phyloP scores from a whole-genome alignment of 1,284 basidiomycete species.

The Xerocomus amazonicus region DNA sequence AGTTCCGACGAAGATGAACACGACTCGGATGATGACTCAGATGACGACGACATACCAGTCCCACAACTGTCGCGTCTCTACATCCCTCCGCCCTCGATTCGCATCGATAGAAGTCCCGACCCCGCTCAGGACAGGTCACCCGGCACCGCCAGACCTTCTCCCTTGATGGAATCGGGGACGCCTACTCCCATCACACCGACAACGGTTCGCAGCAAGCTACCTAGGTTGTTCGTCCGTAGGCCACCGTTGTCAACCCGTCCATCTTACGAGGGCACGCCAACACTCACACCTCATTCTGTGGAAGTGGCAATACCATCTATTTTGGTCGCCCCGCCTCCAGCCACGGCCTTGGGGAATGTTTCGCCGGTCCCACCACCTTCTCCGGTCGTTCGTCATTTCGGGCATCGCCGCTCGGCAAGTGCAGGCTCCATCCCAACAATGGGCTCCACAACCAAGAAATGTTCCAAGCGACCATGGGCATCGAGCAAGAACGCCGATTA shows the following conservation, averaged over 20 bases:
- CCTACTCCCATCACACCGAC: conserved; percentile 21
- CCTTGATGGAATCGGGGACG: conserved; percentile 9
- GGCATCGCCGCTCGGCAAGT: conserved; percentile 32
- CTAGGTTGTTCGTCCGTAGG: conserved; percentile 39
- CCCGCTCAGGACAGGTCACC: conserved; percentile 15
- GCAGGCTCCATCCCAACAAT: conserved; percentile 30
- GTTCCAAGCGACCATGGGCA: conserved; percentile 30
- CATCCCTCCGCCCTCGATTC: conserved; percentile 26
- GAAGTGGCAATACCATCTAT: conserved; percentile 14
- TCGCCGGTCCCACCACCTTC: conserved; percentile 17
- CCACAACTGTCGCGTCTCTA: conserved; percentile 28
- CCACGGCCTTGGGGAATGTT: conserved; percentile 7
- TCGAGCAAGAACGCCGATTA: conserved; percentile 43
- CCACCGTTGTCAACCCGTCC: conserved; percentile 31
- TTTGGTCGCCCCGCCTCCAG: conserved; percentile 6
- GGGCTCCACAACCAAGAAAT: conserved; percentile 22
- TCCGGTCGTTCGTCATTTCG: conserved; percentile 17
- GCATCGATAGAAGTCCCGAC: conserved; percentile 16
- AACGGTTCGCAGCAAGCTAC: conserved; percentile 28
- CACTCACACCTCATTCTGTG: conserved; percentile 4
- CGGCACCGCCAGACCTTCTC: conserved; percentile 26
- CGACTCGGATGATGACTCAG: conserved; percentile 28
- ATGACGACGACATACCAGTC: conserved; percentile 21
- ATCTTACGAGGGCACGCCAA: conserved; percentile 26
- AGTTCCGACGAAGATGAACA: conserved; percentile 56